Evolutionary conservation across 2,329 filamentous ascomycete species (phyloP).

Genomic region (Tolypocladium pustulatum): DNA sequence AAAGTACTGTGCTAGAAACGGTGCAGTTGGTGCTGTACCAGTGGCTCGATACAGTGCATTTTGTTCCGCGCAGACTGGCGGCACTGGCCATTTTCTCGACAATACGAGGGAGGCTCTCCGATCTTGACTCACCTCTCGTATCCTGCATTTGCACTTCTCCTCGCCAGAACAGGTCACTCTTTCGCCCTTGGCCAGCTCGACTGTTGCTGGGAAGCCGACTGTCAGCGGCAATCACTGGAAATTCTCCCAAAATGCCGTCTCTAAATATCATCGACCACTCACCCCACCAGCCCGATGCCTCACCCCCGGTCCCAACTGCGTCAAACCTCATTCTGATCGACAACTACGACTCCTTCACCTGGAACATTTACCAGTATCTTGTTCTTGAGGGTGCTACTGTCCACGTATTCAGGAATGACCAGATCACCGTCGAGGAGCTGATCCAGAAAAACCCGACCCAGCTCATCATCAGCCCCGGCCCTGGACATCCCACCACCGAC

Average conservation of each 20-base stretch:
- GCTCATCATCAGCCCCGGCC: constrained; percentile 87
- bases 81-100: neutral
- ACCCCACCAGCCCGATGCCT: constrained; percentile 69
- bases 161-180: neutral
- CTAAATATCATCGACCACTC: constrained; percentile 64
- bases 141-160: constrained; percentile 5
- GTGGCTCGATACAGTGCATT: neutral
- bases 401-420: constrained; percentile 84
- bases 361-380: constrained; percentile 98
- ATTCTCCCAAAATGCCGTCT: constrained; percentile 32
- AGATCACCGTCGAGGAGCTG: constrained; percentile 76
- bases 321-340: constrained; percentile 92
- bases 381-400: constrained; percentile 91
- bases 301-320: constrained; percentile 63
- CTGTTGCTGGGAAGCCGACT: neutral
- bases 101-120: neutral
- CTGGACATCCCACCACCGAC: constrained; percentile 84
- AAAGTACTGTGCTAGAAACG: neutral
- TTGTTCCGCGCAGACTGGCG: neutral
- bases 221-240: neutral
- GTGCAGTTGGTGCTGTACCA: neutral
- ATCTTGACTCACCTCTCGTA: constrained; percentile 5
- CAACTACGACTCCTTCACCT: constrained; percentile 99
- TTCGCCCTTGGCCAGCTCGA: neutral
- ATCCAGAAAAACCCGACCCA: constrained; percentile 81